Evolutionary conservation across 768 basidiomycete genomes (phyloP), one percentile per base, ranked within the genome.

Genomic region (Tulasnella calospora): DNA sequence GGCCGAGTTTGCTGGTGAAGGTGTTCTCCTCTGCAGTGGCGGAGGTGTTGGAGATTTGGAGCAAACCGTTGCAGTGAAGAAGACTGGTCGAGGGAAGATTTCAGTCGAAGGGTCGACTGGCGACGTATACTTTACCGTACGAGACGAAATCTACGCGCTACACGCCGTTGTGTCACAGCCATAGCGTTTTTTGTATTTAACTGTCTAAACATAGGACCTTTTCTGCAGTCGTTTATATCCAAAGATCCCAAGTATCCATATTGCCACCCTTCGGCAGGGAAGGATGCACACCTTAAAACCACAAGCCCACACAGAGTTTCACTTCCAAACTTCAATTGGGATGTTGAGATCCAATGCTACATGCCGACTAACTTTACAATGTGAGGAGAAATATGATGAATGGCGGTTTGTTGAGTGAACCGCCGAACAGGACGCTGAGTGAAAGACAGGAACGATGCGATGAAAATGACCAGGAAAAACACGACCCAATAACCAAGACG

Each of bases 1-100:
- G 67, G 94, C 96, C 0, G 96, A 98, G 84, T 91, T 99, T 77
- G 92, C 96, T n/a, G 97, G 97, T 33, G 97, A 99, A 85, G 98
- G 98, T 86, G 93, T 97, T 12, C 87, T 99, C 38, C 89, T 99
- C 46, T 99, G 98, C 82, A 92, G 91, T 69, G 83, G 84, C 38
- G 83, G 86, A 44, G 88, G 89, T 76, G 81, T 86, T 41, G 82
- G 89, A 40, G 88, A 89, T 79, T 90, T 92, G 75, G 89, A 91
- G 3, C 73, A 80, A 74, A 83, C 80, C 27, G 96, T 98, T 6
- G 92, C 95, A 0, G 97, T 99, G 38, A 87, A 92, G 81, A 99
- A 99, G 87, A 88, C 92, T 33, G 94, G 88, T 3, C 89, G 91
- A 81, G 96, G 95, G 0, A 90, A 89, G 82, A 90, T 99, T 30